Conservation (phyloP, 345 rosid genomes). For the Conringia planisiliqua region DNA sequence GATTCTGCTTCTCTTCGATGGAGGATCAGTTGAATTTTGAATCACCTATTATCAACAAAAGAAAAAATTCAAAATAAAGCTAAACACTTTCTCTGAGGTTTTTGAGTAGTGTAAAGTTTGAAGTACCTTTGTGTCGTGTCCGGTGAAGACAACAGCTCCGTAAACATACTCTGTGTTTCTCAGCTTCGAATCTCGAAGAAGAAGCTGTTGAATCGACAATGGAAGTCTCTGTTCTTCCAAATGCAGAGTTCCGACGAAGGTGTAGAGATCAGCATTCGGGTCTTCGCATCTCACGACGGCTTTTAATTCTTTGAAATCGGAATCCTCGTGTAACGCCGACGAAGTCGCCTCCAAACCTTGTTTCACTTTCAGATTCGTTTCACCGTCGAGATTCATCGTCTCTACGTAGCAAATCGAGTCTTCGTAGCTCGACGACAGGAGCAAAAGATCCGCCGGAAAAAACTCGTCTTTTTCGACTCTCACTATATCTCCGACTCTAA, state of each 20-base stretch:
- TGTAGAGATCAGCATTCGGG: constrained; percentile 84
- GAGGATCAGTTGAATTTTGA: constrained; percentile 87
- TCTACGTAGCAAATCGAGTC: constrained; percentile 96
- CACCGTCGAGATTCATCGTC: constrained; percentile 94
- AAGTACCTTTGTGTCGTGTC: constrained; percentile 65
- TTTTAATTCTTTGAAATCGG: constrained; percentile 59
- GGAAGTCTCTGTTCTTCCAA: constrained; percentile 62
- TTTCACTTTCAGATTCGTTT: constrained; percentile 87
- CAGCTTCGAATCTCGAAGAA: constrained; percentile 84
- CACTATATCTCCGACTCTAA: constrained; percentile 84
- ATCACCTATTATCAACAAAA: constrained; percentile 46
- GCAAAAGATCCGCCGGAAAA: constrained; percentile 92
- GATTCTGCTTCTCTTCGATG: constrained; percentile 90
- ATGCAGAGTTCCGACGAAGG: constrained; percentile 75
- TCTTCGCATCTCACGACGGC: constrained; percentile 84
- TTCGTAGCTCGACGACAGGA: constrained; percentile 80
- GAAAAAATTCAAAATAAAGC: neutral
- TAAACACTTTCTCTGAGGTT: neutral
- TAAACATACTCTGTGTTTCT: constrained; percentile 83
- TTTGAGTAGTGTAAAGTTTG: neutral
- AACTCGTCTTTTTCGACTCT: constrained; percentile 92
- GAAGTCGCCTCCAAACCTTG: constrained; percentile 70
- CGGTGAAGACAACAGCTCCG: constrained; percentile 86
- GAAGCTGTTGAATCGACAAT: constrained; percentile 85
- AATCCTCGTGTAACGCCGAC: constrained; percentile 54